Evolutionary conservation across 148 eudicot genomes (phyloP).

Genomic region (Vaccinium macrocarpon): DNA sequence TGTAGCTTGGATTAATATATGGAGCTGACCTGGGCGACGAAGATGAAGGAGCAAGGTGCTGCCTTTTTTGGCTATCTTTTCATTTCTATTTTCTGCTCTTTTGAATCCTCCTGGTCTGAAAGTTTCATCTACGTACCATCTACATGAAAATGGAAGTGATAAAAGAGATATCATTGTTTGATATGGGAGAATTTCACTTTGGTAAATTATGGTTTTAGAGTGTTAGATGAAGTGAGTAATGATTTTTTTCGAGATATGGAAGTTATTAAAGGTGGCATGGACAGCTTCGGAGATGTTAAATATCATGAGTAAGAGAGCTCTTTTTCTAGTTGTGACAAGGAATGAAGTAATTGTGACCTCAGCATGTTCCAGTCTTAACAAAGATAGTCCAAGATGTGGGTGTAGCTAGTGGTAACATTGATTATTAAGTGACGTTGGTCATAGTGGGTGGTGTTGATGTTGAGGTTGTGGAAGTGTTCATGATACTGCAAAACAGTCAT

Average conservation of each 20-base stretch:
- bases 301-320: background rate
- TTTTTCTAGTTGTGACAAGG: background rate
- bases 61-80: background rate
- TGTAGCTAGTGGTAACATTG: background rate
- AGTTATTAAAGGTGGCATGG: background rate
- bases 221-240: background rate
- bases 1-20: slow-evolving; percentile 56
- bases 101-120: background rate
- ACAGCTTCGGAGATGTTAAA: background rate
- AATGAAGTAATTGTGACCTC: background rate
- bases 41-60: slow-evolving; percentile 44
- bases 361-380: background rate
- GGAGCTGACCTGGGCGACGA: slow-evolving; percentile 48
- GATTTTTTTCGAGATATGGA: background rate
- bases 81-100: background rate
- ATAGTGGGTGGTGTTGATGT: background rate
- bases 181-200: background rate
- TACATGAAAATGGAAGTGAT: background rate
- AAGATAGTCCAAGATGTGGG: background rate
- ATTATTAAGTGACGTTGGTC: background rate
- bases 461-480: background rate
- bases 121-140: background rate
- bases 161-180: background rate
- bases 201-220: background rate
- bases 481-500: background rate